Percentiles rank a stretch among this genome's conserved stretches.
Conservation (phyloP, 1,139 yeast genomes). For the Casaregolazyma lundiana region DNA sequence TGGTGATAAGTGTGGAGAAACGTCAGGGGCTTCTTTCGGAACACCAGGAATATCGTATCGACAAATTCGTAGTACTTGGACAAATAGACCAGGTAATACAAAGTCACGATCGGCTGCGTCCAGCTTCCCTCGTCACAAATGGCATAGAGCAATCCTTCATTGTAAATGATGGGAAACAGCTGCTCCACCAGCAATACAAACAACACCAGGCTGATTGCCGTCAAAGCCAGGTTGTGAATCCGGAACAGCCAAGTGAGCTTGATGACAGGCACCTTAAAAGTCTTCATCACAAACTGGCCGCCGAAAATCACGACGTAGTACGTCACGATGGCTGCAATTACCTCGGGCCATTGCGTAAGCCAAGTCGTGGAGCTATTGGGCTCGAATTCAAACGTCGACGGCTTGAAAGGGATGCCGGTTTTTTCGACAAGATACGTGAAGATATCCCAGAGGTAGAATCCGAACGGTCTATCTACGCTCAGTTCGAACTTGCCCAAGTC, state of each 20-base stretch:
- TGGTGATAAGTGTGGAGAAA: slow-evolving; percentile 96
- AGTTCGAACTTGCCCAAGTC: slow-evolving; percentile 40
- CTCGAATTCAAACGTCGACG: slow-evolving; percentile 65
- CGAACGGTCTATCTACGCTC: slow-evolving; percentile 78
- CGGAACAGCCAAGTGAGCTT: slow-evolving; percentile 70
- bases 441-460: slow-evolving; percentile 83
- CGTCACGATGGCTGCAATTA: slow-evolving; percentile 52
- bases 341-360: slow-evolving; percentile 44
- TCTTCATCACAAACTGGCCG: slow-evolving; percentile 59
- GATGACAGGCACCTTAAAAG: slow-evolving; percentile 55
- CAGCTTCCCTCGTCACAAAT: slow-evolving; percentile 78
- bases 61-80: slow-evolving; percentile 63
- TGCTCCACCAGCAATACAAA: slow-evolving; percentile 76
- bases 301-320: slow-evolving; percentile 84
- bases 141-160: slow-evolving; percentile 79
- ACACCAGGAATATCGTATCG: slow-evolving; percentile 87
- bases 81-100: slow-evolving; percentile 52
- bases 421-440: slow-evolving; percentile 56
- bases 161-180: slow-evolving; percentile 69
- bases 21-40: slow-evolving; percentile 79
- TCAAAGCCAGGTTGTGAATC: slow-evolving; percentile 75
- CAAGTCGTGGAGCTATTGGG: slow-evolving; percentile 42
- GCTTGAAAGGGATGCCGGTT: slow-evolving; percentile 37
- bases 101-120: slow-evolving; percentile 77
- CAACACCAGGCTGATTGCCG: slow-evolving; percentile 62